Percentiles rank a stretch among this genome's conserved stretches.
These are phyloP conservation scores for Phytopythium vexans DNA, from an alignment of 352 stramenopile genomes.

Conservation along the genomic window DNA sequence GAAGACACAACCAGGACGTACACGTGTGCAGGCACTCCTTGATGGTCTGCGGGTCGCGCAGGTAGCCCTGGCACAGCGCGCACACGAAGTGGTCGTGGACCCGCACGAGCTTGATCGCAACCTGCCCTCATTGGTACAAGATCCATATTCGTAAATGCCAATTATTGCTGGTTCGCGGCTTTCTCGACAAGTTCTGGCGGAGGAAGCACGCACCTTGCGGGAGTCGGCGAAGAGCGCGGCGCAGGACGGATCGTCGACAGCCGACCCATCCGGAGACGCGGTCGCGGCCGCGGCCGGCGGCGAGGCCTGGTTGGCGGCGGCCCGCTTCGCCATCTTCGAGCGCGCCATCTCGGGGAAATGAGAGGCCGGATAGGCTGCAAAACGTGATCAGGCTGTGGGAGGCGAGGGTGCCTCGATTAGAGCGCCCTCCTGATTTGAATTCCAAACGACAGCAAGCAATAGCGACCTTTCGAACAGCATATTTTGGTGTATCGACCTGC, in stretches of 20 bases:
- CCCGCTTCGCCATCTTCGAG: constrained; percentile 9
- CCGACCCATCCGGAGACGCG: not conserved
- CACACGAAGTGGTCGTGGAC: constrained; percentile 65
- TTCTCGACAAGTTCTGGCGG: not conserved
- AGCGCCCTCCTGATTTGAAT: too few species aligned
- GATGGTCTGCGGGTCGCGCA: constrained; percentile 65
- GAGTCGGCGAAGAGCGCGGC: constrained; percentile 31
- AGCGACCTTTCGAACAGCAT: too few species aligned
- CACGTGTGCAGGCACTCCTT: constrained; percentile 81
- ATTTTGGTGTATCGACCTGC: too few species aligned
- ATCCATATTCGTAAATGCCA: not conserved
- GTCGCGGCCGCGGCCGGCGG: not conserved
- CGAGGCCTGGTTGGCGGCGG: constrained; percentile 2
- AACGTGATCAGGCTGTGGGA: too few species aligned
- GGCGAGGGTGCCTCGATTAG: too few species aligned
- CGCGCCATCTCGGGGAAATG: too few species aligned
- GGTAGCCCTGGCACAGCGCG: constrained; percentile 64
- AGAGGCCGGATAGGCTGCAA: too few species aligned
- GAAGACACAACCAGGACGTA: constrained; percentile 18
- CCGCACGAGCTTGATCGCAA: constrained; percentile 38
- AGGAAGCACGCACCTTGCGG: constrained; percentile 23
- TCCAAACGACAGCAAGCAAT: too few species aligned
- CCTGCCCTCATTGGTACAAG: constrained; percentile 12
- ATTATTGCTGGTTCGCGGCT: not conserved
- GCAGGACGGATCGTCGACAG: constrained; percentile 19